These are phyloP conservation scores for Acer campestre DNA, from an alignment of 345 rosid genomes.

Conservation along the genomic window DNA sequence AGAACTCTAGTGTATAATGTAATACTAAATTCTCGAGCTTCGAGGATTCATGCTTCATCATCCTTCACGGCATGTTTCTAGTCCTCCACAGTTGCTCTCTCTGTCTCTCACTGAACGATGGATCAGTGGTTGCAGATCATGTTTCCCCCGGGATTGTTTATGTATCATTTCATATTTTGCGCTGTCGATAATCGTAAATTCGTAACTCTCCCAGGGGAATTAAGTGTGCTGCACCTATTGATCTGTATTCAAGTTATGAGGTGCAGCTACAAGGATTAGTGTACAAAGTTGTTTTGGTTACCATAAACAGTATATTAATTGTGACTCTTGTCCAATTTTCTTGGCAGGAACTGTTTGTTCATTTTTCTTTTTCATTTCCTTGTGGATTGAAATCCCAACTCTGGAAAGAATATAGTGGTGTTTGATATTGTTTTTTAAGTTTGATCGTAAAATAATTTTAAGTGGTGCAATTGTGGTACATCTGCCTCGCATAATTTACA, in stretches of 20 bases:
- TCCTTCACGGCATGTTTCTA: background rate
- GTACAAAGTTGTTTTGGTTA: background rate
- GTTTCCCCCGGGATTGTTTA: no score
- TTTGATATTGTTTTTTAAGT: no score
- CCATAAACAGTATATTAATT: background rate
- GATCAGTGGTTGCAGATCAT: slow-evolving; percentile 11
- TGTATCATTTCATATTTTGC: background rate
- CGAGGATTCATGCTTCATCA: background rate
- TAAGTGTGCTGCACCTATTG: background rate
- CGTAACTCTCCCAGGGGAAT: background rate
- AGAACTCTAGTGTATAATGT: background rate
- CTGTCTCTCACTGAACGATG: background rate
- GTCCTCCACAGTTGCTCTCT: background rate
- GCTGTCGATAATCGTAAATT: background rate
- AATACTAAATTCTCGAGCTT: background rate
- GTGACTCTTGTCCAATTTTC: background rate
- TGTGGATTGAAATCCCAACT: background rate
- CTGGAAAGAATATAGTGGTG: no score
- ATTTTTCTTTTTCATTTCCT: background rate
- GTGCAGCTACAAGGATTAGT: background rate
- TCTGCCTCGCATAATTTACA: no score
- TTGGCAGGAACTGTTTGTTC: slow-evolving; percentile 5
- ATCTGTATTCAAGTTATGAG: background rate
- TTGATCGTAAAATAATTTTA: no score
- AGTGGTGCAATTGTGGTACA: no score